These are phyloP conservation scores for Oenanthe sinensis DNA, from an alignment of 129 eudicot species.

Conservation along the genomic window DNA sequence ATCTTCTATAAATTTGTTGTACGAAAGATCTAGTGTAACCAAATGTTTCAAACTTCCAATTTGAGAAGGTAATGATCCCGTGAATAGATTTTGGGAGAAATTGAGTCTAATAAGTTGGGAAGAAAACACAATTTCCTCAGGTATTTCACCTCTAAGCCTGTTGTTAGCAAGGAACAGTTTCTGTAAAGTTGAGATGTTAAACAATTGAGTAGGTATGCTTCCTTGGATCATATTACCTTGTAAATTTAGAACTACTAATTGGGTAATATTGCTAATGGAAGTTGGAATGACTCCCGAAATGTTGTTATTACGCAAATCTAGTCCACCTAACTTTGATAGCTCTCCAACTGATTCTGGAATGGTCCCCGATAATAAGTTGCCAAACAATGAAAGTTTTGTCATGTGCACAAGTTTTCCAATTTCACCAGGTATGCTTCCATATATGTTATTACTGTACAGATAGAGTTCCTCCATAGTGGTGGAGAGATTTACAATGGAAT, in stretches of 20 bases:
- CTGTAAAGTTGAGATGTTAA: background rate
- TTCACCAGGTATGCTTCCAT: background rate
- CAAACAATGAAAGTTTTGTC: background rate
- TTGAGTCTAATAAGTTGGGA: background rate
- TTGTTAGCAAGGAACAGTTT: background rate
- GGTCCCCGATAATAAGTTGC: background rate
- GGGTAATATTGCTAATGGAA: conserved; percentile 6
- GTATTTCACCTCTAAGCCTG: background rate
- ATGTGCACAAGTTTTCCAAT: conserved; percentile 7
- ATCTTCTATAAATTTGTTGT: no score
- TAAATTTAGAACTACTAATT: background rate
- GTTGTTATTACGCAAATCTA: background rate
- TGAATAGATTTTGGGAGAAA: background rate
- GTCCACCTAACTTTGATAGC: background rate
- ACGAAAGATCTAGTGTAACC: no score
- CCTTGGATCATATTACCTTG: background rate
- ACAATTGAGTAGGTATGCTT: background rate
- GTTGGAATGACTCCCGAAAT: conserved; percentile 6
- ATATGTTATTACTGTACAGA: background rate
- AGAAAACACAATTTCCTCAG: background rate
- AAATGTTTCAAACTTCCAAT: background rate
- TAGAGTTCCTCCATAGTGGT: background rate
- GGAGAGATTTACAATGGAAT: background rate
- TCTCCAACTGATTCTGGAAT: conserved; percentile 7
- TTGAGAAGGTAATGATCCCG: background rate